Base-by-base conservation (phyloP, 208 protist genomes). In the Chromosphaera perkinsii region DNA sequence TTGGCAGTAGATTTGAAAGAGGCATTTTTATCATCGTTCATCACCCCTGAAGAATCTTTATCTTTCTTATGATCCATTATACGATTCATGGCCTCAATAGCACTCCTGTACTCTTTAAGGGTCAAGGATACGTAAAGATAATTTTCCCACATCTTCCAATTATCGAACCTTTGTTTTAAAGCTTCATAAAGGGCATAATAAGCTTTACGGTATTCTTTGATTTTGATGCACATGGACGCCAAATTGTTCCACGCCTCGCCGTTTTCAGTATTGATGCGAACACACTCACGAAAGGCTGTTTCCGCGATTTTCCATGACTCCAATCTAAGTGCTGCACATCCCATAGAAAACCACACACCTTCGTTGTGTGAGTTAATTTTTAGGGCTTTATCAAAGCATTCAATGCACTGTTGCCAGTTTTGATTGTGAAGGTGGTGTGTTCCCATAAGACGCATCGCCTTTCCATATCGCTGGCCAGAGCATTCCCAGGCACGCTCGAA, bases 111-210 rank as follows among this genome's bases (percentile, higher is more conserved):
- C 22, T 29, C 12, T 24, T 63, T 48, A 7, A 63, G 36, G 9
- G 43, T 12, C 7, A 45, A 10, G 10, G 10, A 26, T 17, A 63
- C 57, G 49, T 63, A n/a, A 10, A 84, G 42, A 36, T 72, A 84
- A 31, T 85, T 85, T 51, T 85, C 72, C 81, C 81, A 85, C 39
- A 85, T 77, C 56, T 76, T 79, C 81, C 81, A 85, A 51, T 72
- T 80, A 24, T 82, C 73, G 45, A 73, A 66, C 22, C 40, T 57
- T 7, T 69, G 47, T 45, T 80, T 82, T 14, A 84, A n/a, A 32
- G 71, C 78, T 24, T 82, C 72, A 26, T 69, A 35, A 0, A 85
- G 32, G 2, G 78, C 72, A 27, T 42, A 37, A 26, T 52, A 47
- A 4, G 74, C 70, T 33, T 76, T 62, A 31, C 43, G 10, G 9